Evolutionary conservation across 345 rosid genomes (phyloP).

Genomic region (Citrus unshiu): DNA sequence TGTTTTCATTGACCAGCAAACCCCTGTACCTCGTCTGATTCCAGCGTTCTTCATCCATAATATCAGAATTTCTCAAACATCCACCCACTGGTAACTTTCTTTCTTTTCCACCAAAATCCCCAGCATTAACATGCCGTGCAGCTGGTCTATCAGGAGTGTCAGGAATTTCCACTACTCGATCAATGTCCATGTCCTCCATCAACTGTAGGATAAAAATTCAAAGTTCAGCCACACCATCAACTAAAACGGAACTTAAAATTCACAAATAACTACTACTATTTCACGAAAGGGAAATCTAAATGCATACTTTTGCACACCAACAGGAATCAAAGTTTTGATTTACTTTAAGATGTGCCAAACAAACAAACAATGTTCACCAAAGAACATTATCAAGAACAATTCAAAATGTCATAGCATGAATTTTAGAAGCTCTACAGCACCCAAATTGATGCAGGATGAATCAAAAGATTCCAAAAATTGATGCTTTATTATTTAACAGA

Average conservation of each 20-base stretch:
- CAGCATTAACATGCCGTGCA: slow-evolving; percentile 14
- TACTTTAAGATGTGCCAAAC: neutral
- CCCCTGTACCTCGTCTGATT: slow-evolving; percentile 23
- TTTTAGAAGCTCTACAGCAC: neutral
- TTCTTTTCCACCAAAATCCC: slow-evolving; percentile 29
- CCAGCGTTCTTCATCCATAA: slow-evolving; percentile 27
- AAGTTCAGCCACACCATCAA: neutral
- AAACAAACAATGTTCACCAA: neutral
- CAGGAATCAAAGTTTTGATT: neutral
- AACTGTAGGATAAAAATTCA: slow-evolving; percentile 8
- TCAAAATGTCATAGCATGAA: neutral
- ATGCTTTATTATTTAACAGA: neutral
- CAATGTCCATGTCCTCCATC: slow-evolving; percentile 78
- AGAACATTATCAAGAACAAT: neutral
- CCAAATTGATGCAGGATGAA: neutral
- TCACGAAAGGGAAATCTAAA: neutral
- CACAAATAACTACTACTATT: neutral
- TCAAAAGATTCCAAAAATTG: neutral
- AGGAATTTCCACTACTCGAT: slow-evolving; percentile 53
- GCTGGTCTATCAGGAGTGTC: slow-evolving; percentile 78
- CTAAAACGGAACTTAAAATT: neutral
- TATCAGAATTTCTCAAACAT: slow-evolving; percentile 24
- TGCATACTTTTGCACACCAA: neutral
- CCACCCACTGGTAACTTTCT: slow-evolving; percentile 33
- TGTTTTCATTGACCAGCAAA: slow-evolving; percentile 30